phyloP scores from a whole-genome alignment of 495 filamentous ascomycete species.

The Aspergillus wentii region DNA sequence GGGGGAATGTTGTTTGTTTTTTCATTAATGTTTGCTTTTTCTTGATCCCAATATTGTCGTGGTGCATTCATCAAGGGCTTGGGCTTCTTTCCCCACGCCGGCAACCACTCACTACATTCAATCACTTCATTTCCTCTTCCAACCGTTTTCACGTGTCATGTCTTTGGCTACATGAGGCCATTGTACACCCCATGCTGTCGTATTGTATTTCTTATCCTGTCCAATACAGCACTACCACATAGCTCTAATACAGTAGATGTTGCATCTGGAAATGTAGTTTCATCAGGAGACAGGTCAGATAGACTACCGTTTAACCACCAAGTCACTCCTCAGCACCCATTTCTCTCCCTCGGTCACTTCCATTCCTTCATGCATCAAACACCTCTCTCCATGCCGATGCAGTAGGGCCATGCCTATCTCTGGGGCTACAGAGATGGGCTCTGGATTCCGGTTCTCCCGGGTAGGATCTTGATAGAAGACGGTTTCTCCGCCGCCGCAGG shows the following conservation, averaged over 20 bases:
- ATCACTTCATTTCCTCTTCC: too few relatives aligned
- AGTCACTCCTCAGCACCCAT: slow-evolving; percentile 86
- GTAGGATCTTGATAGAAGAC: slow-evolving; percentile 80
- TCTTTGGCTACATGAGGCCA: too few relatives aligned
- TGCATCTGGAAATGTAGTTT: too few relatives aligned
- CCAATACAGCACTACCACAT: too few relatives aligned
- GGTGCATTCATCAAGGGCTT: neutral
- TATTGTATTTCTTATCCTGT: too few relatives aligned
- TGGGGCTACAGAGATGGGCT: slow-evolving; percentile 60
- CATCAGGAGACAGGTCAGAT: too few relatives aligned
- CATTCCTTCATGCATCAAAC: slow-evolving; percentile 83
- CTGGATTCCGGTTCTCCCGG: slow-evolving; percentile 44
- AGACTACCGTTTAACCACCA: slow-evolving; percentile 60
- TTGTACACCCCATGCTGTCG: too few relatives aligned
- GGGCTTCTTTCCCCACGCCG: neutral
- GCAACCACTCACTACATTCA: neutral
- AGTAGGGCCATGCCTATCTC: slow-evolving; percentile 81
- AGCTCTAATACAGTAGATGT: too few relatives aligned
- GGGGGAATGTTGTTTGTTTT: neutral
- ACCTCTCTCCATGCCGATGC: slow-evolving; percentile 85
- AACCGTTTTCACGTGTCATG: too few relatives aligned
- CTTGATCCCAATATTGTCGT: neutral
- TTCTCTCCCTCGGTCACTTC: slow-evolving; percentile 81
- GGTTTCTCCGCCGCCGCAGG: slow-evolving; percentile 78
- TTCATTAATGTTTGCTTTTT: neutral